Evolutionary conservation across 2,329 filamentous ascomycete species (phyloP).

Genomic region (Mycosphaerella sp.): DNA sequence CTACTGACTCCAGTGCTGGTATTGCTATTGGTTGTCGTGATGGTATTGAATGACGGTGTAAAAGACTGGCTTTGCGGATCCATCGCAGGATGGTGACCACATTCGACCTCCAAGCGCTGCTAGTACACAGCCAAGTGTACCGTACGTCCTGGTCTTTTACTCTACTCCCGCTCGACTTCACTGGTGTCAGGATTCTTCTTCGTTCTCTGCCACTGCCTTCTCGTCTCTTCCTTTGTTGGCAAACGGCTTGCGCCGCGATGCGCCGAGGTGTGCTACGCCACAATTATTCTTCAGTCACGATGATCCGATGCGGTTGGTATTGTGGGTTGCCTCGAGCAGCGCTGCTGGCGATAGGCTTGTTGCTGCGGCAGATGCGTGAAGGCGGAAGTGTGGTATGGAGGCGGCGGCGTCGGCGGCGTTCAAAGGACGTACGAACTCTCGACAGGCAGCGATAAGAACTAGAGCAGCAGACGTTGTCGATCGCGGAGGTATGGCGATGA

Average conservation of each 20-base stretch:
- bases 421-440: background rate
- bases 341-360: background rate
- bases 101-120: slow-evolving; percentile 16
- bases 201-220: slow-evolving; percentile 7
- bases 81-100: slow-evolving; percentile 40
- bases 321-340: background rate
- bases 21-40: slow-evolving; percentile 9
- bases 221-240: slow-evolving; percentile 13
- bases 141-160: background rate
- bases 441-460: no score
- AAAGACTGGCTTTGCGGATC: slow-evolving; percentile 58
- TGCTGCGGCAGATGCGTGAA: background rate
- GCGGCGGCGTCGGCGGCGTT: background rate
- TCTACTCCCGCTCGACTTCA: background rate
- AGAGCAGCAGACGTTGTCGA: no score
- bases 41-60: slow-evolving; percentile 44
- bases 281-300: slow-evolving; percentile 1
- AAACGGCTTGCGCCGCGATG: slow-evolving; percentile 18
- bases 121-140: background rate
- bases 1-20: slow-evolving; percentile 37
- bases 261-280: slow-evolving; percentile 12
- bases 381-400: background rate
- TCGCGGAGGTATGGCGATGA: no score
- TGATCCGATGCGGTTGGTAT: background rate
- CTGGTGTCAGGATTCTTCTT: background rate